Percentiles rank a stretch among this genome's conserved stretches.
Evolutionary conservation across 208 protist genomes (phyloP).

Genomic region (Leishmania aethiopica): DNA sequence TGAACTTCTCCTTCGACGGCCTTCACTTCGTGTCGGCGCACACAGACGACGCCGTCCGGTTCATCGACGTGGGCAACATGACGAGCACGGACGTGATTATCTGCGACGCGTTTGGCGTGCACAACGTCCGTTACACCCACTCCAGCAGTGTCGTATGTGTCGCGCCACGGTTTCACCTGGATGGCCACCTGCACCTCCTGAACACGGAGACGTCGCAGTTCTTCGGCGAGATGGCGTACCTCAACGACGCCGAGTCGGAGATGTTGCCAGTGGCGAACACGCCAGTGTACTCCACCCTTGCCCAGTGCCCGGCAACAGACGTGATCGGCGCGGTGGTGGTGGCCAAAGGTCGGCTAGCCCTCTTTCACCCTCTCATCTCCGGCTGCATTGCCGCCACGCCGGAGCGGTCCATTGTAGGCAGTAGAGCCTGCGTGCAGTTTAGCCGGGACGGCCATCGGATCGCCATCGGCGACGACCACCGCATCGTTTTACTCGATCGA

Average conservation of each 20-base stretch:
- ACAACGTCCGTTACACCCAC: conserved; percentile 72
- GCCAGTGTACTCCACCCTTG: conserved; percentile 69
- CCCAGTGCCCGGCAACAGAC: conserved; percentile 70
- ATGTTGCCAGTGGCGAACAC: conserved; percentile 41
- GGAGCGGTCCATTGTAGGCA: conserved; percentile 45
- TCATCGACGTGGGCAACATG: conserved; percentile 66
- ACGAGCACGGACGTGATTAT: conserved; percentile 52
- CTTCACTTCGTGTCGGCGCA: conserved; percentile 70
- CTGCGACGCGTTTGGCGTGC: conserved; percentile 65
- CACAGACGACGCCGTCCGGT: conserved; percentile 72
- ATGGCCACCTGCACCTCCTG: conserved; percentile 84
- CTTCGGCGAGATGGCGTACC: conserved; percentile 63
- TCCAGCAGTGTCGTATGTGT: conserved; percentile 66
- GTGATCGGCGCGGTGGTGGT: conserved; percentile 64
- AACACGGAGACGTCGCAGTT: conserved; percentile 74
- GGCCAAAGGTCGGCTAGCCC: conserved; percentile 47
- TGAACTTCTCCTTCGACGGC: conserved; percentile 82
- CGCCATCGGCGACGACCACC: conserved; percentile 62
- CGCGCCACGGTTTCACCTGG: conserved; percentile 60
- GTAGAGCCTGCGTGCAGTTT: conserved; percentile 48
- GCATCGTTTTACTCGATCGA: conserved; percentile 64
- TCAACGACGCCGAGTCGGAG: conserved; percentile 56
- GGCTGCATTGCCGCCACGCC: conserved; percentile 70
- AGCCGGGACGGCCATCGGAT: conserved; percentile 60
- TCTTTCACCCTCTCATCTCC: conserved; percentile 84